Evolutionary conservation across 768 basidiomycete genomes (phyloP).

Genomic region (Boletus subcaerulescens): DNA sequence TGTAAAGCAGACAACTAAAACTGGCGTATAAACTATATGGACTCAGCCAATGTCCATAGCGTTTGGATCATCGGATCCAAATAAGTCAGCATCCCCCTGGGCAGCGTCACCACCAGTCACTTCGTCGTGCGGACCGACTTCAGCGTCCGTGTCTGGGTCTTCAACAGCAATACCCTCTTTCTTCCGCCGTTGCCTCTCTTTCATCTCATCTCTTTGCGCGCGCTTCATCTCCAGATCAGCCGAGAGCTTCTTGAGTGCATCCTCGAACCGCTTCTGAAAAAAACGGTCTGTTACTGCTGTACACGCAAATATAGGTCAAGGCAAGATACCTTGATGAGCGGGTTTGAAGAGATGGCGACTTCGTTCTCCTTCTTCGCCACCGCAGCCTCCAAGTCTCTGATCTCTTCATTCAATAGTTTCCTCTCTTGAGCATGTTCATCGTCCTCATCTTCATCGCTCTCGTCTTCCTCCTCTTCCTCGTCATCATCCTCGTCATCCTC

Average conservation of each 20-base stretch:
- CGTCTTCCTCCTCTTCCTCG: slow-evolving; percentile 42
- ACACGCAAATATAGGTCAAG: not conserved
- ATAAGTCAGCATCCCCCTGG: slow-evolving; percentile 34
- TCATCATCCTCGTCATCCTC: slow-evolving; percentile 72
- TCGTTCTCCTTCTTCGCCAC: slow-evolving; percentile 83
- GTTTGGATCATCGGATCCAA: slow-evolving; percentile 47
- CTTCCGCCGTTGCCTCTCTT: slow-evolving; percentile 66
- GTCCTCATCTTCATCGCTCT: slow-evolving; percentile 71
- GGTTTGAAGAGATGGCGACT: slow-evolving; percentile 79
- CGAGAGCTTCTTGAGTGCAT: slow-evolving; percentile 83
- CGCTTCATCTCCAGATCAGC: slow-evolving; percentile 84
- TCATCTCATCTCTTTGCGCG: slow-evolving; percentile 74
- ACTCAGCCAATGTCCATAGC: slow-evolving; percentile 33
- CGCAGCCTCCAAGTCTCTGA: slow-evolving; percentile 83
- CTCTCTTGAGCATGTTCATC: slow-evolving; percentile 77
- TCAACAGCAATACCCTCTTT: slow-evolving; percentile 58
- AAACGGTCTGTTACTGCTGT: not conserved
- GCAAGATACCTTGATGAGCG: slow-evolving; percentile 69
- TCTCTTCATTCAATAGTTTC: slow-evolving; percentile 84
- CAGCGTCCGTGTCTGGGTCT: slow-evolving; percentile 42
- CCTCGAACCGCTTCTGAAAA: slow-evolving; percentile 85
- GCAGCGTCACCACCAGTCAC: slow-evolving; percentile 26
- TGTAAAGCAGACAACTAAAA: not conserved
- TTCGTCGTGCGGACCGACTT: slow-evolving; percentile 36
- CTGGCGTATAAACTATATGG: not conserved